These are phyloP conservation scores for Aureobasidium pullulans DNA, from an alignment of 2,329 filamentous ascomycete genomes.

Conservation along the genomic window DNA sequence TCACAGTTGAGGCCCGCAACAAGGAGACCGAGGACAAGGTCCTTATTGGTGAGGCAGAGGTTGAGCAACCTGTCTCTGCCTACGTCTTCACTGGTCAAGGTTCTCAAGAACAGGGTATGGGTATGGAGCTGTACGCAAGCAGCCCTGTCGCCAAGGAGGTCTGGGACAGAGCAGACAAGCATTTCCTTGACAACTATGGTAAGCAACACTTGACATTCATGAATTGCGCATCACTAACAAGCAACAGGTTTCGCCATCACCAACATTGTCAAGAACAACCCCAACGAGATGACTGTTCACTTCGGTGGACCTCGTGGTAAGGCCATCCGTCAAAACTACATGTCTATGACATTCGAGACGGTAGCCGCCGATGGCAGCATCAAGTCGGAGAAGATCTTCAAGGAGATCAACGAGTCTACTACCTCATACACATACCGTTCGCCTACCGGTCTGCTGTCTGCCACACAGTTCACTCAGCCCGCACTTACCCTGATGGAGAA, in stretches of 20 bases:
- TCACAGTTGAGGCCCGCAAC: slow-evolving; percentile 96
- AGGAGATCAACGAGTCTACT: slow-evolving; percentile 88
- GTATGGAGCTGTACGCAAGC: slow-evolving; percentile 95
- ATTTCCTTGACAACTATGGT: slow-evolving; percentile 98
- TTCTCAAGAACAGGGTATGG: slow-evolving; percentile 98
- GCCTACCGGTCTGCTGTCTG: slow-evolving; percentile 86
- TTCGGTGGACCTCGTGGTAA: slow-evolving; percentile 96
- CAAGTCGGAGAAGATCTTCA: slow-evolving; percentile 99
- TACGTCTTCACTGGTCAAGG: slow-evolving; percentile 99
- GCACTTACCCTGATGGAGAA: slow-evolving; percentile 99
- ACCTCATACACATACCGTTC: slow-evolving; percentile 96
- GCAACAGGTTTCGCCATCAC: slow-evolving; percentile 80
- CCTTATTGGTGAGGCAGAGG: slow-evolving; percentile 86
- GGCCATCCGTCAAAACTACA: slow-evolving; percentile 97
- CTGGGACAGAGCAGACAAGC: slow-evolving; percentile 95
- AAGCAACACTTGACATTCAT: slow-evolving; percentile 29
- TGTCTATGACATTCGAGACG: slow-evolving; percentile 99
- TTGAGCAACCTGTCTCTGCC: slow-evolving; percentile 92
- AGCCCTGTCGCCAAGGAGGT: slow-evolving; percentile 93
- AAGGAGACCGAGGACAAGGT: slow-evolving; percentile 96
- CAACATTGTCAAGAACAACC: slow-evolving; percentile 99
- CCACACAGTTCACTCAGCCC: slow-evolving; percentile 97
- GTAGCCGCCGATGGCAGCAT: slow-evolving; percentile 83
- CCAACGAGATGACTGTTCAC: slow-evolving; percentile 96
- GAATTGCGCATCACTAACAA: slow-evolving; percentile 12